A percentile compares a stretch with the other conserved stretches of the same genome.
Conservation (phyloP, 495 filamentous ascomycete genomes). For the Penicillium salamii region DNA sequence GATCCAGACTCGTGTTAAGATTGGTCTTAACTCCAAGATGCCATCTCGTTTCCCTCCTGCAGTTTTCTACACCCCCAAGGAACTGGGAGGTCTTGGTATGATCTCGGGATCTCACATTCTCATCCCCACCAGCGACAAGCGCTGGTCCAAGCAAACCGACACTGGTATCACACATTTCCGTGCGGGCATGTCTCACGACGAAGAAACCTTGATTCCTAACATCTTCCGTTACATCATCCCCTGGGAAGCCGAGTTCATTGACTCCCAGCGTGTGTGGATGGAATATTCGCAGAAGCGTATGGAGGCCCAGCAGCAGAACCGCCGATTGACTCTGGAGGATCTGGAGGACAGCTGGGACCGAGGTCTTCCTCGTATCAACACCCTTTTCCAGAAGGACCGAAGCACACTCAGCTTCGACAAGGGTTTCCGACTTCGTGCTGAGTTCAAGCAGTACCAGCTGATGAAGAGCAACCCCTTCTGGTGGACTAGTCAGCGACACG, state of each 20-base stretch:
- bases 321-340: conserved; percentile 92
- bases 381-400: conserved; percentile 97
- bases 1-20: conserved; percentile 99
- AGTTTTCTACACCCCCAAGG: conserved; percentile 99
- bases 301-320: conserved; percentile 97
- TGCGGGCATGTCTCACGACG: conserved; percentile 97
- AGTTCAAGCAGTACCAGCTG: conserved; percentile 97
- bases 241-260: conserved; percentile 99
- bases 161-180: conserved; percentile 97
- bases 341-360: conserved; percentile 99
- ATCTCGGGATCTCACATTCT: conserved; percentile 98
- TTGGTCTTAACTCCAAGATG: conserved; percentile 99
- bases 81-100: conserved; percentile 97
- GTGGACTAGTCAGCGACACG: conserved; percentile 98
- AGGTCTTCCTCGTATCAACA: conserved; percentile 97
- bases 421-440: conserved; percentile 90
- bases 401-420: conserved; percentile 99
- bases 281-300: conserved; percentile 98
- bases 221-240: conserved; percentile 99
- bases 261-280: conserved; percentile 98
- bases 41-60: conserved; percentile 98
- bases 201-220: conserved; percentile 96
- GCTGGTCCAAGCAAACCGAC: conserved; percentile 98
- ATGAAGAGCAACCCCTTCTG: conserved; percentile 99
- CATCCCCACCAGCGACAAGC: conserved; percentile 96